phyloP scores from a whole-genome alignment of 768 basidiomycete genomes.

The Psilocybe subaeruginosa region DNA sequence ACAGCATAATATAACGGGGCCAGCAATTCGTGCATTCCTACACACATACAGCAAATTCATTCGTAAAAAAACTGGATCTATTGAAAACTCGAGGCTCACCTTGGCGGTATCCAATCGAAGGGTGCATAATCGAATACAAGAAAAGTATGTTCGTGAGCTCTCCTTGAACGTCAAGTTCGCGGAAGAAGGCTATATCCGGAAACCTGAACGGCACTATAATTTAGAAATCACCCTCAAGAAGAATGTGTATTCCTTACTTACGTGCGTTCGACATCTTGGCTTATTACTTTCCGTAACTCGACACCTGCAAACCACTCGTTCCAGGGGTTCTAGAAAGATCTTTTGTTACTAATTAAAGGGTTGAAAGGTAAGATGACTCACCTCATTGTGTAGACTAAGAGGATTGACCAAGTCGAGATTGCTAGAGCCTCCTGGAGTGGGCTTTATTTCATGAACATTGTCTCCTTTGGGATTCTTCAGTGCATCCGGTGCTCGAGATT shows the following conservation, averaged over 20 bases:
- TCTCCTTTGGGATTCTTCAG: slow-evolving; percentile 32
- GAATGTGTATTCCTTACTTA: slow-evolving; percentile 41
- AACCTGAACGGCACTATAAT: slow-evolving; percentile 57
- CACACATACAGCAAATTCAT: background rate
- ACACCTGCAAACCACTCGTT: slow-evolving; percentile 89
- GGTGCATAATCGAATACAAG: slow-evolving; percentile 77
- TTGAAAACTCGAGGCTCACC: slow-evolving; percentile 30
- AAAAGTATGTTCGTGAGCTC: slow-evolving; percentile 89
- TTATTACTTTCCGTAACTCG: slow-evolving; percentile 86
- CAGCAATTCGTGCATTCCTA: slow-evolving; percentile 96
- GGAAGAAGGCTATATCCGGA: slow-evolving; percentile 95
- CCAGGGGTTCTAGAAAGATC: slow-evolving; percentile 81
- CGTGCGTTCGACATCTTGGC: slow-evolving; percentile 96
- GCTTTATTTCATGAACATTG: slow-evolving; percentile 28
- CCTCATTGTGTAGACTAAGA: slow-evolving; percentile 78
- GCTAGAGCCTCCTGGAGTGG: slow-evolving; percentile 27
- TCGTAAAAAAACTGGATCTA: background rate
- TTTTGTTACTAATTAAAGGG: background rate
- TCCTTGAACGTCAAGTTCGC: slow-evolving; percentile 70
- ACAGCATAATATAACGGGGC: slow-evolving; percentile 85
- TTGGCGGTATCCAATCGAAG: slow-evolving; percentile 91
- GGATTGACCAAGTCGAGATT: slow-evolving; percentile 80
- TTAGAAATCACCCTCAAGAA: background rate
- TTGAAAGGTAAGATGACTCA: slow-evolving; percentile 25
- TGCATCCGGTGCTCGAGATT: slow-evolving; percentile 86